Conservation (phyloP, 129 eudicot genomes). For the Escallonia herrerae region DNA sequence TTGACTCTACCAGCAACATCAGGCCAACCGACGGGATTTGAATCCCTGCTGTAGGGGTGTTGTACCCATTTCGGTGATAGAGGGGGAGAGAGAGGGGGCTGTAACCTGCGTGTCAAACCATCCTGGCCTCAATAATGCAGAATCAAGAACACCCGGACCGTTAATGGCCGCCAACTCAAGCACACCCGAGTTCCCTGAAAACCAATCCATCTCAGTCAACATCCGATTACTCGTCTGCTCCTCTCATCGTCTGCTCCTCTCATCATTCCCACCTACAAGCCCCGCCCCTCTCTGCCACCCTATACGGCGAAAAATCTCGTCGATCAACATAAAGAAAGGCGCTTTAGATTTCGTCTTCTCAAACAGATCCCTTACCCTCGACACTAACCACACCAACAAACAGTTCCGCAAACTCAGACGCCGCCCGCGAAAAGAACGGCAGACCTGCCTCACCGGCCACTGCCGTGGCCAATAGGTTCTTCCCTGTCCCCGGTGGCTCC, state of each 20-base stretch:
- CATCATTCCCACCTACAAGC: slow-evolving; percentile 97
- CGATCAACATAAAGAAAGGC: slow-evolving; percentile 93
- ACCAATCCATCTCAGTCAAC: slow-evolving; percentile 98
- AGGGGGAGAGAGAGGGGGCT: too few relatives aligned
- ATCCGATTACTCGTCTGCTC: slow-evolving; percentile 96
- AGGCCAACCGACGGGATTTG: slow-evolving; percentile 94
- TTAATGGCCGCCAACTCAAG: slow-evolving; percentile 97
- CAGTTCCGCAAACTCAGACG: slow-evolving; percentile 85
- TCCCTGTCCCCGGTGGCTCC: slow-evolving; percentile 95
- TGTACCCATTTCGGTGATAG: too few relatives aligned
- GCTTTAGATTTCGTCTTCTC: slow-evolving; percentile 86
- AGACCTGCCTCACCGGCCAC: slow-evolving; percentile 92
- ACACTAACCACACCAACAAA: slow-evolving; percentile 95
- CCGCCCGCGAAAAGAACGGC: slow-evolving; percentile 93
- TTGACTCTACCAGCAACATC: slow-evolving; percentile 96
- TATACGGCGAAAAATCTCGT: slow-evolving; percentile 85
- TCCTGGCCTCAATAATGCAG: slow-evolving; percentile 97
- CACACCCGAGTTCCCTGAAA: slow-evolving; percentile 85
- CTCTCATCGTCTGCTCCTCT: slow-evolving; percentile 99
- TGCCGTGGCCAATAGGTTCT: slow-evolving; percentile 87
- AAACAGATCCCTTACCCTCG: slow-evolving; percentile 91
- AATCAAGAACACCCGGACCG: slow-evolving; percentile 96
- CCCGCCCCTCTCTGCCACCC: slow-evolving; percentile 98
- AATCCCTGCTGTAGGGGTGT: too few relatives aligned
- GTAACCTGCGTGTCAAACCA: slow-evolving; percentile 92